Evolutionary conservation across 2,329 filamentous ascomycete species (phyloP).

Genomic region (Colletotrichum lindemuthianum): DNA sequence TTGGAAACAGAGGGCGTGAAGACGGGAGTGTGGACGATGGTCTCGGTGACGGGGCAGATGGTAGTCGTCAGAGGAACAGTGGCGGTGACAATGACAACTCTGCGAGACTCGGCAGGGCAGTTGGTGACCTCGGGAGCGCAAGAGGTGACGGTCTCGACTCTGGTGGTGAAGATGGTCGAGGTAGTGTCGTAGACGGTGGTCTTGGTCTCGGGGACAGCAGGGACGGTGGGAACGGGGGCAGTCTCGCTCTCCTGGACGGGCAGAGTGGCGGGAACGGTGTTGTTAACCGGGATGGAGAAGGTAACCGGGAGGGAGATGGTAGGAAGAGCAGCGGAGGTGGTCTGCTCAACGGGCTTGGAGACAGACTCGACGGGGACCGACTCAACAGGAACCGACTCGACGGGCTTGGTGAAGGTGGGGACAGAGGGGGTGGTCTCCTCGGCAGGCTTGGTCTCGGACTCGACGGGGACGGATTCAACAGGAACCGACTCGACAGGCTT

Average conservation of each 20-base stretch:
- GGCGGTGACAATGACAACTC: constrained; percentile 61
- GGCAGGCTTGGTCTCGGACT: constrained; percentile 13
- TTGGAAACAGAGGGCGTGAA: constrained; percentile 32
- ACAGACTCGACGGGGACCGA: not conserved
- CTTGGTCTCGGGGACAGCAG: constrained; percentile 35
- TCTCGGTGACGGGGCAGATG: constrained; percentile 69
- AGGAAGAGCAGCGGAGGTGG: constrained; percentile 22
- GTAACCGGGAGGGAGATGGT: constrained; percentile 12
- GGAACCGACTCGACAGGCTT: constrained; percentile 16
- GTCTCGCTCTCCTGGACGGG: constrained; percentile 26
- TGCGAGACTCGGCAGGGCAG: constrained; percentile 58
- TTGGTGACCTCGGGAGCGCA: constrained; percentile 57
- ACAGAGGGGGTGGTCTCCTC: constrained; percentile 31
- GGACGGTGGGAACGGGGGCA: constrained; percentile 34
- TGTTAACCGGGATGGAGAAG: constrained; percentile 12
- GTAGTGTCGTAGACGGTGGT: constrained; percentile 53
- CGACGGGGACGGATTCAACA: not conserved
- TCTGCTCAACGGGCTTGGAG: constrained; percentile 34
- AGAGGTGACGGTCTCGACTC: constrained; percentile 60
- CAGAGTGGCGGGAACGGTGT: constrained; percentile 27
- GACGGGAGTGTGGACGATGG: constrained; percentile 52
- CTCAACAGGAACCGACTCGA: not conserved
- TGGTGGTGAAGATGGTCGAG: constrained; percentile 62
- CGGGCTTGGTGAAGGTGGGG: constrained; percentile 29
- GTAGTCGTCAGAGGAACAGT: constrained; percentile 69